Evolutionary conservation across 805 yeast species (phyloP), one percentile per base, ranked within the genome.

Genomic region (Vanderwaltozyma tropicalis): DNA sequence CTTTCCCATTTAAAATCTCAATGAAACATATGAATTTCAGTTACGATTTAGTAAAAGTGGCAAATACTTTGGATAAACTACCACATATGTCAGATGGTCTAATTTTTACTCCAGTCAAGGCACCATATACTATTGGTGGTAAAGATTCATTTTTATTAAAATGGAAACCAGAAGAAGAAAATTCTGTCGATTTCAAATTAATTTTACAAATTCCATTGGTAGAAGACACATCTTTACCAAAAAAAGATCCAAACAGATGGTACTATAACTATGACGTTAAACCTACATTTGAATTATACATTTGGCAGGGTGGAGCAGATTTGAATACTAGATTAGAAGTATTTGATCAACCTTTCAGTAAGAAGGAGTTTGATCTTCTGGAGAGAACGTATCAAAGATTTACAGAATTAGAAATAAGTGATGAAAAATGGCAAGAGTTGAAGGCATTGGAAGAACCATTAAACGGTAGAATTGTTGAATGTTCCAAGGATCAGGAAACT

Each of bases 81-180:
- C 83, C 85, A 18, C 96, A 92, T 61, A 81, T 83, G 41, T 78
- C 92, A 3, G 99, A 92, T 63, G 99, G 99, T 1, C 69, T 92
- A 20, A 85, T 92, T 42, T 84, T 87, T 59, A 92, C 99, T 2
- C 85, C 95, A 46, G 81, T 94, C 31, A 85, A 77, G 37, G 75
- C 89, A 1, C 94, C 95, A 0, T 92, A 92, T 61, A 68, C 75
- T 3, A 76, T 79, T 44, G 97, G 97, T 12, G 55, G 57, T 9
- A 89, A 97, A 1, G 97, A 92, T 58, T 71, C 76, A 0, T 75
- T 86, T 6, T 66, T 92, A 35, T 63, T 92, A 39, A 92, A 94
- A 61, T 92, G 99, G 99, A 92, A 92, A 54, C 97, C 98, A 2
- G 85, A 94, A 11, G 84, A 84, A 44, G 98, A 89, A 59, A 94